phyloP scores from a whole-genome alignment of 2,329 filamentous ascomycete genomes.

The Esteya vermicola region DNA sequence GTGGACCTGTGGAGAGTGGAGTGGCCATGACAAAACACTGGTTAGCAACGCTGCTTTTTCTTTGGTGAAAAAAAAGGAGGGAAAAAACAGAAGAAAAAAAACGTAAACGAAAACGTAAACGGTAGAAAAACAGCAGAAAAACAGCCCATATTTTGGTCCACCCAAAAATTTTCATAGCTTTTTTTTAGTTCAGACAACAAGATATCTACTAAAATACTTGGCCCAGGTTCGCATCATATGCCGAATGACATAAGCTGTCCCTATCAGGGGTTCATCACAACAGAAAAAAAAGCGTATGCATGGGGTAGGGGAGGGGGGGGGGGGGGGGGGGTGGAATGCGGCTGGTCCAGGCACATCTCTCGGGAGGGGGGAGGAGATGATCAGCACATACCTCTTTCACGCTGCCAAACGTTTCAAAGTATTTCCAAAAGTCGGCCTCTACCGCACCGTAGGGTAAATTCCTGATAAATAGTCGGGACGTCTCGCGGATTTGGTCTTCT shows the following conservation, averaged over 20 bases:
- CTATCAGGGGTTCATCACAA: conserved; percentile 99
- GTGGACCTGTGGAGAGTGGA: conserved; percentile 63
- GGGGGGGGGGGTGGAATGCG: neutral
- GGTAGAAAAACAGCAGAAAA: neutral
- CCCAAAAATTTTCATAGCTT: no score
- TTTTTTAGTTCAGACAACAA: conserved; percentile 56
- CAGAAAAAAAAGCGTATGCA: no score
- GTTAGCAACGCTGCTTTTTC: no score
- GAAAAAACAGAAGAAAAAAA: no score
- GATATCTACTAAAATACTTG: conserved; percentile 99
- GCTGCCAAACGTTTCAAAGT: conserved; percentile 59
- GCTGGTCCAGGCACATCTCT: neutral
- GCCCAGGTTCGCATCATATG: conserved; percentile 82
- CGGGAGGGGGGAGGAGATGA: neutral
- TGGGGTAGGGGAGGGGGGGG: no score
- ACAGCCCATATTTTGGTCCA: no score
- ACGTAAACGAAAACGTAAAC: no score
- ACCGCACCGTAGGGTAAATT: conserved; percentile 74
- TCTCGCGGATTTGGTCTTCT: conserved; percentile 52
- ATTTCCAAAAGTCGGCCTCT: conserved; percentile 59
- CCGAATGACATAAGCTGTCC: conserved; percentile 93
- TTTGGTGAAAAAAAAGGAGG: no score
- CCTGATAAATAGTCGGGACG: conserved; percentile 70
- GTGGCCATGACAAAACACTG: no score
- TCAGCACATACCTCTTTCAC: conserved; percentile 76